Base-by-base conservation (phyloP, 2,329 filamentous ascomycete genomes). In the Colletotrichum chlorophyti region DNA sequence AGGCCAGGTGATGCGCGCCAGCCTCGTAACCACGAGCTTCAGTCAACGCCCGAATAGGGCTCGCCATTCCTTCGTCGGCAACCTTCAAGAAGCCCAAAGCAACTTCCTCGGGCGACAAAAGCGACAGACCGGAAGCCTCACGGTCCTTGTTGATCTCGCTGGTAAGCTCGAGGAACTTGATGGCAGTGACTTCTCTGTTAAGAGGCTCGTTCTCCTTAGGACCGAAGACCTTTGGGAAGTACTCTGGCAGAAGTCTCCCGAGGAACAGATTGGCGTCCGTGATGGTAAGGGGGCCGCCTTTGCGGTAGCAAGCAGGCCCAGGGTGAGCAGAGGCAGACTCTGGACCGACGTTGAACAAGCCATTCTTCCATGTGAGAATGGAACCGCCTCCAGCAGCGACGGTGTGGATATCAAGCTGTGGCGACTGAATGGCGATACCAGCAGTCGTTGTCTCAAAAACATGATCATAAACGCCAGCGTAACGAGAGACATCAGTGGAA, bases 341-440 rank as follows among this genome's bases (percentile, higher is more conserved):
- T 1, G 89, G 89, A 0, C 89, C 89, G 6, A 91, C 89, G 2
- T 87, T 83, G 62, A 92, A 91, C 2, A 92, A 76, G 0, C 89
- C 89, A 59, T 91, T 91, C 58, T 83, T 83, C 80, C 86, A 91
- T 66, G 87, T 88, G 0, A 93, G 76, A 14, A 86, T 79, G 1
- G 85, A 89, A n/a, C 88, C 88, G 60, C 90, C 90, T 15, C 90
- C 89, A 6, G 90, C 89, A 21, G 90, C 90, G 5, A 93, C 89
- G 2, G 91, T 94, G 69, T 91, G 91, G 69, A 94, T 93, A 65
- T 93, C 90, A 1, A 93, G 81, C 68, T 93, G 90, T 0, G 91
- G 90, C 1, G 86, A 89, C 62, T 93, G 90, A 10, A 93, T 91
- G 1, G 89, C 88, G 1, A 93, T 86, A 11, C 90, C 91, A 0